These are phyloP conservation scores for Tardiomyces depauwii DNA, from an alignment of 1,139 yeast genomes.

Conservation along the genomic window DNA sequence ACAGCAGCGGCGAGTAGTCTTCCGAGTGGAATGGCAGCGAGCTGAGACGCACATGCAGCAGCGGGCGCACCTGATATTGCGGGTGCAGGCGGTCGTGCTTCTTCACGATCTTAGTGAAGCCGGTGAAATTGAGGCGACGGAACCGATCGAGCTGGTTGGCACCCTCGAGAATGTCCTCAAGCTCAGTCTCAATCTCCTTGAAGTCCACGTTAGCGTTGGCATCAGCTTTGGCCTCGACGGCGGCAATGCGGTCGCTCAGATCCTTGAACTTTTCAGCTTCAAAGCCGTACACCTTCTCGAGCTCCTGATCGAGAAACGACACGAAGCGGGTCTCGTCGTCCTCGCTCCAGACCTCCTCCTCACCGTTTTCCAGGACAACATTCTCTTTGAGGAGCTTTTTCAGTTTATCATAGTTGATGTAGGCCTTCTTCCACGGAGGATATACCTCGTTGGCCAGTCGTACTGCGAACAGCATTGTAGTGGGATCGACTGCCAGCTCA, in stretches of 20 bases:
- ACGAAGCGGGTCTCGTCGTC: conserved; percentile 79
- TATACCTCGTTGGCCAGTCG: conserved; percentile 72
- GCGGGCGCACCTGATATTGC: conserved; percentile 75
- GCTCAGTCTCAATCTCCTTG: conserved; percentile 43
- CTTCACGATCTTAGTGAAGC: conserved; percentile 87
- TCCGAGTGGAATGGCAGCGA: conserved; percentile 88
- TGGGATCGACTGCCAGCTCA: too few species aligned
- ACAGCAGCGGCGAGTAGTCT: conserved; percentile 84
- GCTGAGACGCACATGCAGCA: conserved; percentile 76
- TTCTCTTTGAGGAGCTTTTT: conserved; percentile 79
- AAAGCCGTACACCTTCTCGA: conserved; percentile 88
- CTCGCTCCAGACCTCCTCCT: conserved; percentile 47
- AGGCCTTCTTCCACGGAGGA: conserved; percentile 81
- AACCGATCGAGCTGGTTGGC: conserved; percentile 86
- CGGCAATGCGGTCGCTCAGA: conserved; percentile 51
- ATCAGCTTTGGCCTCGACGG: conserved; percentile 41
- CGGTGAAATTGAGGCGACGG: conserved; percentile 86
- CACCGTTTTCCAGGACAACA: conserved; percentile 29
- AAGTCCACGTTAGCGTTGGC: conserved; percentile 35
- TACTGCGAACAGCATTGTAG: conserved; percentile 72
- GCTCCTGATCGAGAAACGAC: conserved; percentile 64
- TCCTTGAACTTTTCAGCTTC: conserved; percentile 63
- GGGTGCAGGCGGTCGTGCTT: conserved; percentile 90
- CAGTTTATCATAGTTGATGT: conserved; percentile 66
- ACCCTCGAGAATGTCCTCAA: conserved; percentile 62